Conservation (phyloP, 1,139 yeast species). For the Geotrichum histeridarum region DNA sequence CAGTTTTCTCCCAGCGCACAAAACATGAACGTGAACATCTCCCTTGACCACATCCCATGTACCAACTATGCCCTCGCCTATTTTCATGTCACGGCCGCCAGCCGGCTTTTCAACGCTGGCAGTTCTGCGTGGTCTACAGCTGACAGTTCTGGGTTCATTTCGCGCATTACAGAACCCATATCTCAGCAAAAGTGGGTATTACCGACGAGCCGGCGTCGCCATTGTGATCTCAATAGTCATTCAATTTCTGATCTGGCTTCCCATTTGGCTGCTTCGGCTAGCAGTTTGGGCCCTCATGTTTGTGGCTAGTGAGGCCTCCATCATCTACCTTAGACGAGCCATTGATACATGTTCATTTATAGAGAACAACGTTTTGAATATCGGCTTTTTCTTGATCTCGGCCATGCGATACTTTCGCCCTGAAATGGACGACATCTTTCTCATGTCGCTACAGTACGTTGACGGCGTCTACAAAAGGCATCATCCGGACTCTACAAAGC, state of each 20-base stretch:
- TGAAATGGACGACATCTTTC: slow-evolving; percentile 40
- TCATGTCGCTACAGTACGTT: slow-evolving; percentile 41
- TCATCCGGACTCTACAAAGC: slow-evolving; percentile 38
- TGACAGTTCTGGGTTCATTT: slow-evolving; percentile 48
- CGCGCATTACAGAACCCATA: slow-evolving; percentile 47
- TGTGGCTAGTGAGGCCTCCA: not conserved
- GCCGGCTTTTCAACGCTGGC: slow-evolving; percentile 47
- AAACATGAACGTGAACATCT: too few relatives aligned
- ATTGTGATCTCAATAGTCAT: slow-evolving; percentile 39
- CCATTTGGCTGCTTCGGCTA: slow-evolving; percentile 28
- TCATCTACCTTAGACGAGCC: slow-evolving; percentile 20
- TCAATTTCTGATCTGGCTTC: slow-evolving; percentile 41
- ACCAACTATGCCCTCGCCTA: slow-evolving; percentile 40
- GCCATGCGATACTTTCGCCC: slow-evolving; percentile 40
- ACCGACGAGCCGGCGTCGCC: slow-evolving; percentile 38
- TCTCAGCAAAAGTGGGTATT: slow-evolving; percentile 37
- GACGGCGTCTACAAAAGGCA: slow-evolving; percentile 40
- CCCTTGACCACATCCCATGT: not conserved
- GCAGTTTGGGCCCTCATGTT: slow-evolving; percentile 20
- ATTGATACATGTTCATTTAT: slow-evolving; percentile 34
- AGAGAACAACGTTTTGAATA: slow-evolving; percentile 41
- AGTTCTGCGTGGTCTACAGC: slow-evolving; percentile 52
- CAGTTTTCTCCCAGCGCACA: too few relatives aligned
- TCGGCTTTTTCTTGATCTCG: slow-evolving; percentile 43
- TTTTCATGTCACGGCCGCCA: slow-evolving; percentile 47